A percentile compares a stretch with the other conserved stretches of the same genome.
Evolutionary conservation across 139 green algal species (phyloP).

Genomic region (Chlorella sp.): DNA sequence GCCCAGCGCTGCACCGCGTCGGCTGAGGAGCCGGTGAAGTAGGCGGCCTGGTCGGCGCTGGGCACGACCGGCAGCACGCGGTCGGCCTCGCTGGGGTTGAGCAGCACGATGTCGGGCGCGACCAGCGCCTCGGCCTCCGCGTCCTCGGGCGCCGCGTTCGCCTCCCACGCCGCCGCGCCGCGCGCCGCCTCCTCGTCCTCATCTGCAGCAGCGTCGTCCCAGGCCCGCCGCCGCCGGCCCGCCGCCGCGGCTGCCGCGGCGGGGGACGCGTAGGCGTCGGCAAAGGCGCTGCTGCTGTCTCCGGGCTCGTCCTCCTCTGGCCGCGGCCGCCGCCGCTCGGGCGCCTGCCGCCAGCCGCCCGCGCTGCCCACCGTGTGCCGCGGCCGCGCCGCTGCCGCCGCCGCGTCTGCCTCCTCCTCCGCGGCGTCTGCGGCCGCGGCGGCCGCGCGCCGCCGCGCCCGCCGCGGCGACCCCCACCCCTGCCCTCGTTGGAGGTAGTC

Average conservation of each 20-base stretch:
- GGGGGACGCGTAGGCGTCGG: not conserved
- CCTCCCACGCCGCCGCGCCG: too few relatives aligned
- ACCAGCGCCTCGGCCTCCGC: slow-evolving; percentile 2
- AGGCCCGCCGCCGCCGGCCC: not conserved
- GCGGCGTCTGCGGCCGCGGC: not conserved
- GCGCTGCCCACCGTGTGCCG: not conserved
- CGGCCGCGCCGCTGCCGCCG: not conserved
- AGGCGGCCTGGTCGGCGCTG: slow-evolving; percentile 53
- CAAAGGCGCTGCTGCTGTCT: too few relatives aligned
- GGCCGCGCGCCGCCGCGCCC: not conserved
- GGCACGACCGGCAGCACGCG: slow-evolving; percentile 61
- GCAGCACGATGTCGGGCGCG: slow-evolving; percentile 34
- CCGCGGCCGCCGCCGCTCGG: not conserved
- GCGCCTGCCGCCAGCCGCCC: not conserved
- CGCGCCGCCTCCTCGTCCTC: too few relatives aligned
- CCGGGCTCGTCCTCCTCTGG: too few relatives aligned
- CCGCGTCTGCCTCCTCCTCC: not conserved
- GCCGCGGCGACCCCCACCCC: not conserved
- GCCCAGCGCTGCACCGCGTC: slow-evolving; percentile 57
- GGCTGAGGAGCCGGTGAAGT: slow-evolving; percentile 36
- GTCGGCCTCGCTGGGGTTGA: slow-evolving; percentile 44
- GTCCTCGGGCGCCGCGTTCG: too few relatives aligned
- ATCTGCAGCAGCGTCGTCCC: not conserved
- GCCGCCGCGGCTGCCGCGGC: not conserved
- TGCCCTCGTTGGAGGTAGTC: slow-evolving; percentile 13